A percentile compares a stretch with the other conserved stretches of the same genome.
Conservation (phyloP, 2,329 filamentous ascomycete genomes). For the Aspergillus hortae region DNA sequence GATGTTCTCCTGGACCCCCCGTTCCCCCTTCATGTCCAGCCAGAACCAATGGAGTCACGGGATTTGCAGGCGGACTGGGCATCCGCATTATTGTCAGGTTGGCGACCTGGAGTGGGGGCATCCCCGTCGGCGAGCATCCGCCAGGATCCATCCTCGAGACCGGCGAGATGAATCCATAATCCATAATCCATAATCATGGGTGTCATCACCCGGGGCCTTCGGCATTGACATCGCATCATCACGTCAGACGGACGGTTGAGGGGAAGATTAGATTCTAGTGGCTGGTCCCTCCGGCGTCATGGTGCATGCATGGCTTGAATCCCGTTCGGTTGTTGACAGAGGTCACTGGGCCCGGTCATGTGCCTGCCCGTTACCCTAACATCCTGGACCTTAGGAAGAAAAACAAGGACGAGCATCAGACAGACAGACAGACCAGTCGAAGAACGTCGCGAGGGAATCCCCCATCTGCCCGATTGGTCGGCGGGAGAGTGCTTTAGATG, state of each 20-base stretch:
- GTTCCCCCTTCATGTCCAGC: too few species aligned
- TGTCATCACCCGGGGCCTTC: neutral
- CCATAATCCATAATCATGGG: neutral
- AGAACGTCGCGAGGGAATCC: too few species aligned
- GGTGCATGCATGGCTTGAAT: neutral
- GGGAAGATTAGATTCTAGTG: neutral
- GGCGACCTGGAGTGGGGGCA: neutral
- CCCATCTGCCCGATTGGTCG: neutral
- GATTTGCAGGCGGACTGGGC: neutral
- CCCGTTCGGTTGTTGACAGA: neutral
- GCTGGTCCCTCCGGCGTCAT: neutral
- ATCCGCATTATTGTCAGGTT: neutral
- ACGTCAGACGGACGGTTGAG: neutral
- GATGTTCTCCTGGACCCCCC: too few species aligned
- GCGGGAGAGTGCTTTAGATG: neutral
- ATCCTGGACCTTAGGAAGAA: neutral
- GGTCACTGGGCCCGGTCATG: neutral
- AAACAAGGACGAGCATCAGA: neutral
- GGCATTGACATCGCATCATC: neutral
- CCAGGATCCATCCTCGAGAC: neutral
- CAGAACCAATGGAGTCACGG: neutral
- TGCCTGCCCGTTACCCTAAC: neutral
- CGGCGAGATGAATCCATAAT: neutral
- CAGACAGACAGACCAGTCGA: too few species aligned
- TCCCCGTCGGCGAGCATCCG: neutral